Evolutionary conservation across 306 rosid genomes (phyloP).

Genomic region (Dryas drummondii): DNA sequence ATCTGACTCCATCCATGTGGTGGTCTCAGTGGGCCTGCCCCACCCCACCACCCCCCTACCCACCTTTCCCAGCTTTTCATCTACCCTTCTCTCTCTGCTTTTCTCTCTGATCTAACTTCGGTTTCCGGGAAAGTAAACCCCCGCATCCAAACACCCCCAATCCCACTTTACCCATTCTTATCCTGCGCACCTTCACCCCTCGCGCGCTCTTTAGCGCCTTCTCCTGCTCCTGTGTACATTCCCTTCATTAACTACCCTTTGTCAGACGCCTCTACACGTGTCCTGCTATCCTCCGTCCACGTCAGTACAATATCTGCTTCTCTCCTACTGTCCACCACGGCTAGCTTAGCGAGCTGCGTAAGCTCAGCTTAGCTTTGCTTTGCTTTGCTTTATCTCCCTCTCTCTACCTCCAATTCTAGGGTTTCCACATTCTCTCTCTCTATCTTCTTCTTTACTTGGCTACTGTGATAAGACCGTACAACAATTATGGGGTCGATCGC

Average conservation of each 20-base stretch:
- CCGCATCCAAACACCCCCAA: conserved; percentile 33
- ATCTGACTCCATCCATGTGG: conserved; percentile 82
- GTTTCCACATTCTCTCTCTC: conserved; percentile 34
- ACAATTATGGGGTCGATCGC: conserved; percentile 80
- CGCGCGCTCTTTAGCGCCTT: conserved; percentile 10
- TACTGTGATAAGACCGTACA: conserved; percentile 11
- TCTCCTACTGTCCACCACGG: conserved; percentile 2
- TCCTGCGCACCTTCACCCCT: conserved; percentile 24
- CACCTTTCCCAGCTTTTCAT: conserved; percentile 23
- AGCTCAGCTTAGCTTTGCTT: conserved; percentile 19
- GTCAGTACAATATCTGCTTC: conserved; percentile 38
- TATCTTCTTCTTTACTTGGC: conserved; percentile 11
- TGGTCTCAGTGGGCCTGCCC: conserved; percentile 49
- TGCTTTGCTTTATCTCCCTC: background rate
- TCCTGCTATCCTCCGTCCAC: conserved; percentile 28
- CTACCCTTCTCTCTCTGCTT: background rate
- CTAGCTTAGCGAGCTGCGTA: background rate
- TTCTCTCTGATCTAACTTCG: conserved; percentile 46
- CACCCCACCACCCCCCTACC: conserved; percentile 22
- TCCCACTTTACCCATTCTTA: conserved; percentile 22
- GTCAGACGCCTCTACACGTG: conserved; percentile 52
- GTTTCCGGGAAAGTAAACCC: conserved; percentile 61
- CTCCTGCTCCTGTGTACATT: conserved; percentile 39
- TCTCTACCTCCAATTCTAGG: conserved; percentile 28
- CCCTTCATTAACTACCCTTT: conserved; percentile 35